Percentiles rank a stretch among this genome's conserved stretches.
These are phyloP conservation scores for Neofusicoccum sp. DNA, from an alignment of 2,329 filamentous ascomycete species.

Conservation along the genomic window DNA sequence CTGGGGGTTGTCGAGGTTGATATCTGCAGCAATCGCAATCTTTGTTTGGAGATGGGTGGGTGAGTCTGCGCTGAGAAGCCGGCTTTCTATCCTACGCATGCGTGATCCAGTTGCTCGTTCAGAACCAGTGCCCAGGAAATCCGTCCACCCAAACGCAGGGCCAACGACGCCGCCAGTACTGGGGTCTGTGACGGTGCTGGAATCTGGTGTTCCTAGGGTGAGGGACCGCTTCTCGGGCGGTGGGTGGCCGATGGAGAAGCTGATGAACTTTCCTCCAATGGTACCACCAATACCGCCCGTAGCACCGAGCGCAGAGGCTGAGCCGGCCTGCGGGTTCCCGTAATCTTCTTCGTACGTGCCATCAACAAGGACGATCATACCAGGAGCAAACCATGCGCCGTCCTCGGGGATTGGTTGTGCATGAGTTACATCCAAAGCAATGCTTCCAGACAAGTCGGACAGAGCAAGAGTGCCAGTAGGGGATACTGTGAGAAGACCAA, in stretches of 20 bases:
- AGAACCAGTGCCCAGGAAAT: constrained; percentile 89
- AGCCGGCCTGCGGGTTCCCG: constrained; percentile 65
- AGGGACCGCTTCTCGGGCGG: constrained; percentile 82
- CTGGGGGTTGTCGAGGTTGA: constrained; percentile 77
- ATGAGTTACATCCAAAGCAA: constrained; percentile 78
- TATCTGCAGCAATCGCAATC: constrained; percentile 43
- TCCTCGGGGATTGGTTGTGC: constrained; percentile 81
- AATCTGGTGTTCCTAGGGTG: constrained; percentile 63
- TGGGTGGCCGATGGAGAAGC: constrained; percentile 87
- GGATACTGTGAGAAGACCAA: constrained; percentile 79
- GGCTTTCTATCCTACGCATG: constrained; percentile 79
- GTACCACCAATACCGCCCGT: constrained; percentile 84
- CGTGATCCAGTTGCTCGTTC: constrained; percentile 79
- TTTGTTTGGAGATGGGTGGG: constrained; percentile 37
- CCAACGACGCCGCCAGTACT: constrained; percentile 41
- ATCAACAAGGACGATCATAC: constrained; percentile 94
- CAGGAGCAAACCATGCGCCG: constrained; percentile 89
- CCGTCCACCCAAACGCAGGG: constrained; percentile 84
- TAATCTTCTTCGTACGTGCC: constrained; percentile 97
- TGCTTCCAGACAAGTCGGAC: constrained; percentile 85
- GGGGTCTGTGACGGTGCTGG: constrained; percentile 54
- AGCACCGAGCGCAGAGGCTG: constrained; percentile 62
- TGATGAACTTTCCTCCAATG: constrained; percentile 89
- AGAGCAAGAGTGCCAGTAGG: constrained; percentile 82
- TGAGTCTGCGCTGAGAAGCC: constrained; percentile 55